phyloP scores from a whole-genome alignment of 2,329 filamentous ascomycete species.

The Escovopsis weberi region DNA sequence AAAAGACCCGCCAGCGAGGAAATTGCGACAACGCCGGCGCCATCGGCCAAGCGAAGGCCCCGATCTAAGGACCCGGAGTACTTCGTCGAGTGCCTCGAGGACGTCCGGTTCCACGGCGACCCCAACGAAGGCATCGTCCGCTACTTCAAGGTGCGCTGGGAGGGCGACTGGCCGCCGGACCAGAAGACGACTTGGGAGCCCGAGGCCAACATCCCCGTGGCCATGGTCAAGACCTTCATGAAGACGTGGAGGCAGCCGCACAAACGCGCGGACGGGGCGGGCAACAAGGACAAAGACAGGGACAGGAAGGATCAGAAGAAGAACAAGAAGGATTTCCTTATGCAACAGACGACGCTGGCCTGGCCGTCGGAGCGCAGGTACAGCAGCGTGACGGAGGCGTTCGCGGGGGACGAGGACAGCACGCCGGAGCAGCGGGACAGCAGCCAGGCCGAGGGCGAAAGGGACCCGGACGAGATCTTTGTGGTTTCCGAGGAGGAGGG shows the following conservation, averaged over 20 bases:
- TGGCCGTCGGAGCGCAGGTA: constrained; percentile 12
- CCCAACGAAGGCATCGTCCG: constrained; percentile 22
- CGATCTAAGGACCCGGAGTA: constrained; percentile 17
- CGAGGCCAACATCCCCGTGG: constrained; percentile 30
- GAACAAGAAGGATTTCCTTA: constrained; percentile 10
- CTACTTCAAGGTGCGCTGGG: constrained; percentile 40
- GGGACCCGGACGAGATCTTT: constrained; percentile 11
- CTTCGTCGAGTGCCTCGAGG: constrained; percentile 31
- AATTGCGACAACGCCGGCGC: neutral
- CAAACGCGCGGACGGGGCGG: too few relatives aligned
- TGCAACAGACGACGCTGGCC: constrained; percentile 9
- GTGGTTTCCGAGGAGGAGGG: constrained; percentile 14
- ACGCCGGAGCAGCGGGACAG: neutral
- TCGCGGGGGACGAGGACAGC: constrained; percentile 10
- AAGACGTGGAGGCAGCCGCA: constrained; percentile 15
- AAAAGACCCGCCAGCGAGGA: neutral
- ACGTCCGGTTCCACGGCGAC: constrained; percentile 22
- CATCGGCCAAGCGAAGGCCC: neutral
- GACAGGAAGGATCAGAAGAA: neutral
- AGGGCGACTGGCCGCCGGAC: constrained; percentile 39
- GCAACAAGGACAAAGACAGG: neutral
- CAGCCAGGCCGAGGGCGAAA: neutral
- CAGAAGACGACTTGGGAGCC: constrained; percentile 47
- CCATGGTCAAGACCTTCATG: constrained; percentile 27
- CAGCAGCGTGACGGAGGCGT: constrained; percentile 17